A percentile compares a stretch with the other conserved stretches of the same genome.
phyloP scores from a whole-genome alignment of 2,329 filamentous ascomycete genomes.

The Blastomyces parvus region DNA sequence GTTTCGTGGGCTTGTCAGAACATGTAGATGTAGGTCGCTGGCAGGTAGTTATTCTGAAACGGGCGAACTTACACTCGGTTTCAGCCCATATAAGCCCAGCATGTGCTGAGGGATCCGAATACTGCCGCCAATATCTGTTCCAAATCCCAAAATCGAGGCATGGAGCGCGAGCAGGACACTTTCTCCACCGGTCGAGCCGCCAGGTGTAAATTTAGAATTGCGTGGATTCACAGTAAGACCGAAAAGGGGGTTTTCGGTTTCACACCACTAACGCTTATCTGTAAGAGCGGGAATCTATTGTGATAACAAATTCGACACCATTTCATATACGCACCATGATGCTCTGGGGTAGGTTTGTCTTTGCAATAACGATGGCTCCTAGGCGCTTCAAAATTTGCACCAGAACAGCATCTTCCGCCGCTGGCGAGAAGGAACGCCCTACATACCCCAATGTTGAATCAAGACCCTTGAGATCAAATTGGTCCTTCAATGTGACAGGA shows the following conservation, averaged over 20 bases:
- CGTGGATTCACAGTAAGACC: conserved; percentile 54
- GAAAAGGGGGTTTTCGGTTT: conserved; percentile 46
- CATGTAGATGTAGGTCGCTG: neutral
- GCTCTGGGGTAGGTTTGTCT: conserved; percentile 51
- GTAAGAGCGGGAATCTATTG: neutral
- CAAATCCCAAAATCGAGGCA: conserved; percentile 53
- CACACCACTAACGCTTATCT: conserved; percentile 36
- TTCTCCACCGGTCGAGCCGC: conserved; percentile 60
- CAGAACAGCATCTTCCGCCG: conserved; percentile 9
- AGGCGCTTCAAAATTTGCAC: conserved; percentile 13
- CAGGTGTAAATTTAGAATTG: conserved; percentile 55
- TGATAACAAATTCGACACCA: neutral
- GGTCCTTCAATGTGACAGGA: conserved; percentile 24
- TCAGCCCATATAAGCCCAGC: conserved; percentile 39
- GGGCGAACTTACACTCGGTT: conserved; percentile 23
- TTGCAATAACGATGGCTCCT: conserved; percentile 50
- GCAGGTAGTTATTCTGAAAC: neutral
- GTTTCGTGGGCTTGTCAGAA: neutral
- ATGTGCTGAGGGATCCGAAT: conserved; percentile 45
- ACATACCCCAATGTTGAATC: conserved; percentile 17
- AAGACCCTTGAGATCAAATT: conserved; percentile 15
- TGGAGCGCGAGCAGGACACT: conserved; percentile 51
- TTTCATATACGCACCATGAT: conserved; percentile 51
- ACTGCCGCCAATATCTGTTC: conserved; percentile 52
- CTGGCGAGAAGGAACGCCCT: conserved; percentile 12